Evolutionary conservation across 139 green algal genomes (phyloP).

Genomic region (Haematococcus lacustris): DNA sequence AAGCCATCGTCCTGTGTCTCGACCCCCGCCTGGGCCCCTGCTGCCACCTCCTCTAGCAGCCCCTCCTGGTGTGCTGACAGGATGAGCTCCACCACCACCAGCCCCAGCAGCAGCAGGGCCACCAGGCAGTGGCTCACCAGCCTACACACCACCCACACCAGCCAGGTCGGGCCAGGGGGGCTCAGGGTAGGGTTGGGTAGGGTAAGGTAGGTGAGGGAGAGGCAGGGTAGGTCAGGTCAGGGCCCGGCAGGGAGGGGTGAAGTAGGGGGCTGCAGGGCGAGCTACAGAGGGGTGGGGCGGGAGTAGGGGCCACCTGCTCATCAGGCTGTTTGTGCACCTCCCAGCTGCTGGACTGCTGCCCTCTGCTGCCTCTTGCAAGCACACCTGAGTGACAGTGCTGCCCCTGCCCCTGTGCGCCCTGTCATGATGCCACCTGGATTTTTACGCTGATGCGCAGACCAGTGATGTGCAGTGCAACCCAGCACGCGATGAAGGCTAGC

Average conservation of each 20-base stretch:
- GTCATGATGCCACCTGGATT: background rate
- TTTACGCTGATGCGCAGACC: background rate
- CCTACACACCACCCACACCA: too few species aligned
- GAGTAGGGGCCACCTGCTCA: too few species aligned
- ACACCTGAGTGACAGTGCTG: too few species aligned
- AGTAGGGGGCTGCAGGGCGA: background rate
- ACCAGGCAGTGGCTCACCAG: background rate
- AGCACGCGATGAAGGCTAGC: too few species aligned
- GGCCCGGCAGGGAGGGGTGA: background rate
- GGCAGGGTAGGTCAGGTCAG: background rate
- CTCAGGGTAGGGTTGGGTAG: background rate
- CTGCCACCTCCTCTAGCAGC: background rate
- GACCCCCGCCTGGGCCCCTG: background rate
- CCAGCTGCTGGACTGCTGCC: too few species aligned
- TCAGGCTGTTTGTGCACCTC: too few species aligned
- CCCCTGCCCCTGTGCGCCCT: background rate
- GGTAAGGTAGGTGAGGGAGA: background rate
- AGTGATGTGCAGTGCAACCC: background rate
- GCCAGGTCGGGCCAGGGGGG: background rate
- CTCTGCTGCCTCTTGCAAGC: too few species aligned
- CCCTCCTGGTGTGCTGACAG: background rate
- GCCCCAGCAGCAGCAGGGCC: background rate
- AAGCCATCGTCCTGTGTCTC: background rate
- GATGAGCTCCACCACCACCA: background rate
- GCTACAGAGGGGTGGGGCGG: background rate